Conservation (phyloP, 257 asterid genomes). For the Nicotiana attenuata region DNA sequence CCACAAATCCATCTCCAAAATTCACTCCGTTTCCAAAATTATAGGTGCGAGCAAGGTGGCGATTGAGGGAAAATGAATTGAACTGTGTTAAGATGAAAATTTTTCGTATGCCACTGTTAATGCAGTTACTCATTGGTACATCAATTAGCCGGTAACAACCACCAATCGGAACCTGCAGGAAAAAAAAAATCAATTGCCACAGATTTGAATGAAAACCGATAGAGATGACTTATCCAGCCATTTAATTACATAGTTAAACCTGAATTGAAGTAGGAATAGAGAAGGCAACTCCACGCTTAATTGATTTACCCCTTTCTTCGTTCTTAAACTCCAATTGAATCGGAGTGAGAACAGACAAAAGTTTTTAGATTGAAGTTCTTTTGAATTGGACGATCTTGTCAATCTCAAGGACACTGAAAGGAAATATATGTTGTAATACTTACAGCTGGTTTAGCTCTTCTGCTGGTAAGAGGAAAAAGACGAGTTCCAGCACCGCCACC, state of each 20-base stretch:
- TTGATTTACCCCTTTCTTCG: neutral
- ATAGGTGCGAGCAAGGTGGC: slow-evolving; percentile 81
- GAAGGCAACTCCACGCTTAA: neutral
- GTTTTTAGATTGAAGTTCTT: neutral
- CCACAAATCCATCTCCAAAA: slow-evolving; percentile 96
- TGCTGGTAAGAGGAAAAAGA: slow-evolving; percentile 90
- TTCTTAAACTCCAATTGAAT: neutral
- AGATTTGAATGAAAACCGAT: neutral
- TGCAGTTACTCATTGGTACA: slow-evolving; percentile 96
- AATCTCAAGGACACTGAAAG: neutral
- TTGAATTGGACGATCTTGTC: neutral
- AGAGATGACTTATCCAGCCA: neutral
- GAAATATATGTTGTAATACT: slow-evolving; percentile 19
- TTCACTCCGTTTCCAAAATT: slow-evolving; percentile 71
- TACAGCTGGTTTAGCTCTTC: slow-evolving; percentile 95
- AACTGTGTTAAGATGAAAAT: slow-evolving; percentile 91
- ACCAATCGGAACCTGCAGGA: slow-evolving; percentile 79
- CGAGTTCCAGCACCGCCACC: slow-evolving; percentile 99
- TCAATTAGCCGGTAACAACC: slow-evolving; percentile 94
- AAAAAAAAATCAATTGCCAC: neutral
- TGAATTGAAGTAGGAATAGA: neutral
- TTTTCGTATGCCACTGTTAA: slow-evolving; percentile 86
- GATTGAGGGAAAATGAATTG: slow-evolving; percentile 90
- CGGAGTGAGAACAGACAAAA: neutral
- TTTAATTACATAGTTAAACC: neutral